phyloP scores from a whole-genome alignment of 495 filamentous ascomycete species.

The Viridothelium virens region DNA sequence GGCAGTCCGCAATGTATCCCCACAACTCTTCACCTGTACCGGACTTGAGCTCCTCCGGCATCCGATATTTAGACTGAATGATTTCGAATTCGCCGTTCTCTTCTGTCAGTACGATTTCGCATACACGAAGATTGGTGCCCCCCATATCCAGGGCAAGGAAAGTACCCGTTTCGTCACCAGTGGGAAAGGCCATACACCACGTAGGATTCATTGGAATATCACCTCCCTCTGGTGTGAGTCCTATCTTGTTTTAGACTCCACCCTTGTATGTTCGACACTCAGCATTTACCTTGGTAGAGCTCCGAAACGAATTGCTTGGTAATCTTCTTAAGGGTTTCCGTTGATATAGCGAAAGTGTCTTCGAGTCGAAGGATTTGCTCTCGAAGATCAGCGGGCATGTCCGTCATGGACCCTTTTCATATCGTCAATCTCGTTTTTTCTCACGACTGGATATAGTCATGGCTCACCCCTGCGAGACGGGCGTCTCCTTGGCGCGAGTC shows the following conservation, averaged over 20 bases:
- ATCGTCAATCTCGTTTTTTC: constrained; percentile 28
- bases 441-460: constrained; percentile 23
- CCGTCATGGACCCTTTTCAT: constrained; percentile 59
- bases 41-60: constrained; percentile 91
- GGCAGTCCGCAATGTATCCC: constrained; percentile 95
- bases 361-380: constrained; percentile 80
- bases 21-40: constrained; percentile 88
- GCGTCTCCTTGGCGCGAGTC: constrained; percentile 61
- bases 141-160: constrained; percentile 97
- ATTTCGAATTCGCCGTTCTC: constrained; percentile 96
- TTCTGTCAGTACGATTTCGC: constrained; percentile 85
- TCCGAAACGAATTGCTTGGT: constrained; percentile 82
- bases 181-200: constrained; percentile 92
- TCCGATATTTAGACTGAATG: constrained; percentile 95
- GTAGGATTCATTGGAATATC: constrained; percentile 99
- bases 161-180: constrained; percentile 81
- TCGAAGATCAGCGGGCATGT: constrained; percentile 76
- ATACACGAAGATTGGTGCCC: constrained; percentile 95
- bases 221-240: constrained; percentile 77
- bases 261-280: constrained; percentile 64
- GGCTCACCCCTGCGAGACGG: constrained; percentile 68
- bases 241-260: constrained; percentile 51
- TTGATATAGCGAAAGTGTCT: constrained; percentile 73
- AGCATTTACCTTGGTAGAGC: constrained; percentile 67
- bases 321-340: constrained; percentile 75